A percentile compares a stretch with the other conserved stretches of the same genome.
Evolutionary conservation across 257 asterid species (phyloP).

Genomic region (Salvia hispanica): DNA sequence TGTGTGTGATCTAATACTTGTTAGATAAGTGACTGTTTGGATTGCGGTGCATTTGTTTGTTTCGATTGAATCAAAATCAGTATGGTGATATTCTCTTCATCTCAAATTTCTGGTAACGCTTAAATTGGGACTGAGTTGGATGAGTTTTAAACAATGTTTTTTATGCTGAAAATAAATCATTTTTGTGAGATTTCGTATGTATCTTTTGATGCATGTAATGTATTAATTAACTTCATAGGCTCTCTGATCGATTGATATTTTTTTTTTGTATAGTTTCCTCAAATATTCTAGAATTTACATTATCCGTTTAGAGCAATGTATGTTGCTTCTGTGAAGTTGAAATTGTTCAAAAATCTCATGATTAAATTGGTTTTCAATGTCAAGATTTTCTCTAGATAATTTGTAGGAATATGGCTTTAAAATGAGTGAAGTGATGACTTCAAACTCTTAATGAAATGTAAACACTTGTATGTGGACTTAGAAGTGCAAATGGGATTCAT

Average conservation of each 20-base stretch:
- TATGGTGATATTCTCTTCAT: too few relatives aligned
- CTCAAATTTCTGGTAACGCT: too few relatives aligned
- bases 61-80: too few relatives aligned
- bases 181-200: too few relatives aligned
- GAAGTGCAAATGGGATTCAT: conserved; percentile 21
- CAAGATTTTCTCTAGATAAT: background rate
- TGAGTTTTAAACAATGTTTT: too few relatives aligned
- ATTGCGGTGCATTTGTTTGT: background rate
- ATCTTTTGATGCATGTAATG: too few relatives aligned
- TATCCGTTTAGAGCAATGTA: background rate
- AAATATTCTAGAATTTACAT: background rate
- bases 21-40: conserved; percentile 24
- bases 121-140: too few relatives aligned
- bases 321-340: background rate
- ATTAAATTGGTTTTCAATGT: background rate
- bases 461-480: background rate
- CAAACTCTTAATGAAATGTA: conserved; percentile 1
- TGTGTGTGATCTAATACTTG: conserved; percentile 45
- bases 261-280: background rate
- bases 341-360: background rate
- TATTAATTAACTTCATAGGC: too few relatives aligned
- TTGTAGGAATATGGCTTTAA: background rate
- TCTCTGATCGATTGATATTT: background rate
- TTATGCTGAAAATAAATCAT: too few relatives aligned
- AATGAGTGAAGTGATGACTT: conserved; percentile 28